Evolutionary conservation across 208 protist genomes (phyloP).

Genomic region (Dictyostelium gargantuum): DNA sequence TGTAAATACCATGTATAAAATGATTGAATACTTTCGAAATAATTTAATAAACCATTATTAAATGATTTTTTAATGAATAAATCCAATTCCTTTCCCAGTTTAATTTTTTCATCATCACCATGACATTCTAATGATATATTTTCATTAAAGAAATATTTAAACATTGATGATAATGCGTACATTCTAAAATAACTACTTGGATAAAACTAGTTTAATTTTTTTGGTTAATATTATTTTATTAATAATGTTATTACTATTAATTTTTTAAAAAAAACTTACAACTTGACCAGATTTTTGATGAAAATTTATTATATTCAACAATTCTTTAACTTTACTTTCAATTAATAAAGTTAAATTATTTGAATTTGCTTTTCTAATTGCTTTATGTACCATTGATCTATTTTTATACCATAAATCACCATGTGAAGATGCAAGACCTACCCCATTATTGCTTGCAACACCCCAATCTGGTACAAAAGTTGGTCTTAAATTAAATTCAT

Average conservation of each 20-base stretch:
- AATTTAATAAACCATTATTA: no score
- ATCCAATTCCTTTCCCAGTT: no score
- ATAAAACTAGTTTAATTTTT: not conserved
- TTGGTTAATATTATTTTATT: not conserved
- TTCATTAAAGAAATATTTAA: not conserved
- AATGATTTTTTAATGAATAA: no score
- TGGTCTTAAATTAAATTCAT: no score
- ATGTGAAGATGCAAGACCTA: not conserved
- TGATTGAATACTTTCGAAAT: no score
- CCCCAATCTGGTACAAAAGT: no score
- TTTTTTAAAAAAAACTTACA: not conserved
- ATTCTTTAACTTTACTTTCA: no score
- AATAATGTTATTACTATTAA: not conserved
- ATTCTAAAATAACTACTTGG: not conserved
- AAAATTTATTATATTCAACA: not conserved
- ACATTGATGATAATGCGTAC: not conserved
- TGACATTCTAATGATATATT: not conserved
- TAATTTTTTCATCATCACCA: no score
- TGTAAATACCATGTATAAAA: no score
- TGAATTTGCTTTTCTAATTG: no score
- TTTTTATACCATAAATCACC: not conserved
- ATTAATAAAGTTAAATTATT: no score
- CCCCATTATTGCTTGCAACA: no score
- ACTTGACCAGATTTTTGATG: not conserved
- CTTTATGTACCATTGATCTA: not conserved